Evolutionary conservation across 2,329 filamentous ascomycete species (phyloP).

Genomic region (Aspergillus sergii): DNA sequence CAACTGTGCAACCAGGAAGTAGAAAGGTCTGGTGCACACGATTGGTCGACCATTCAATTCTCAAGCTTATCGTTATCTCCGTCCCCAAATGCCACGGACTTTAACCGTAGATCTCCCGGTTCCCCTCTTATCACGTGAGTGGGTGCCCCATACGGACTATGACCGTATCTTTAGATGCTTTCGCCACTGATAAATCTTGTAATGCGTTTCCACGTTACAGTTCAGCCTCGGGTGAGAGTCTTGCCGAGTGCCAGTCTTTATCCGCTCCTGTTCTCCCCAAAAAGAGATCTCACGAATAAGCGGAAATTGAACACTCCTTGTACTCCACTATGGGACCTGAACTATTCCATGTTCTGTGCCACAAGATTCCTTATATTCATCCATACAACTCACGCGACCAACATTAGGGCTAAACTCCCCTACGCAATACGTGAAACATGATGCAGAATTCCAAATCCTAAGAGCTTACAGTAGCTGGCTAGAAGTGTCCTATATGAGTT

Average conservation of each 20-base stretch:
- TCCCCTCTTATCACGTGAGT: slow-evolving; percentile 2
- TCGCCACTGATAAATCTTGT: neutral
- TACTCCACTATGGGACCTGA: neutral
- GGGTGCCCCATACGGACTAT: neutral
- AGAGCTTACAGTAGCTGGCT: neutral
- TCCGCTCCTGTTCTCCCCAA: neutral
- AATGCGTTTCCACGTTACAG: neutral
- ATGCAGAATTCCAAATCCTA: neutral
- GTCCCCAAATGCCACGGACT: neutral
- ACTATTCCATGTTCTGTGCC: neutral
- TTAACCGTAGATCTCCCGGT: slow-evolving; percentile 11
- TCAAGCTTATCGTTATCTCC: neutral
- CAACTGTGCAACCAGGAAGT: neutral
- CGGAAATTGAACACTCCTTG: neutral
- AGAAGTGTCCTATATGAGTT: neutral
- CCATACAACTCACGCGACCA: neutral
- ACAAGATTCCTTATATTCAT: neutral
- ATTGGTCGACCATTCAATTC: neutral
- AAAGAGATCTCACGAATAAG: neutral
- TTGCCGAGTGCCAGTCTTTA: neutral
- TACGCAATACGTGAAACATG: neutral
- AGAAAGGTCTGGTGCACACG: neutral
- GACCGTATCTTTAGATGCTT: neutral
- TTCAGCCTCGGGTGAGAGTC: neutral
- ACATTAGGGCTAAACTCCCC: neutral